Percentiles rank a stretch among this genome's conserved stretches.
Evolutionary conservation across 768 basidiomycete genomes (phyloP).

Genomic region (Artomyces pyxidatus): DNA sequence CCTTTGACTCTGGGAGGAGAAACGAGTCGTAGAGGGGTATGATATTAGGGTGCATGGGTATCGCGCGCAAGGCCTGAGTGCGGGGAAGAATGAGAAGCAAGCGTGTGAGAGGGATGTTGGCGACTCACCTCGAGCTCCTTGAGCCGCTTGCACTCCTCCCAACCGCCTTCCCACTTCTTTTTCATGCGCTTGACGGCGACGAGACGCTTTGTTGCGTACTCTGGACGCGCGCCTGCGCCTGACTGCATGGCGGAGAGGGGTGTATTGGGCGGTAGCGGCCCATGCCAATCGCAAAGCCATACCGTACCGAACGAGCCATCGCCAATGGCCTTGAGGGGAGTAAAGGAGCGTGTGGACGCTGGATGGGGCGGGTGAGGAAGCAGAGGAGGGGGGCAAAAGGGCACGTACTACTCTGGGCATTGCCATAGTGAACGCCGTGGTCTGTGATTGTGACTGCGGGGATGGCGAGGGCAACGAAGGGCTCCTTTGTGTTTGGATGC

Average conservation of each 20-base stretch:
- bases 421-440: constrained; percentile 65
- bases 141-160: constrained; percentile 92
- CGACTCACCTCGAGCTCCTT: constrained; percentile 90
- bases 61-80: constrained; percentile 81
- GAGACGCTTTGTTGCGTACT: constrained; percentile 90
- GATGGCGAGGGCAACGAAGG: constrained; percentile 61
- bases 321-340: constrained; percentile 92
- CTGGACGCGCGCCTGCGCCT: constrained; percentile 83
- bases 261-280: constrained; percentile 84
- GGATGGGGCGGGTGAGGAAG: neutral
- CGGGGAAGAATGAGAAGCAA: constrained; percentile 12
- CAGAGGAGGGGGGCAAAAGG: neutral
- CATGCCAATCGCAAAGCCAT: constrained; percentile 99
- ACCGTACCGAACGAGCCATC: constrained; percentile 99
- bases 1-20: constrained; percentile 89
- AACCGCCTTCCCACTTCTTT: constrained; percentile 95
- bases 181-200: constrained; percentile 99
- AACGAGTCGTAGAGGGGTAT: constrained; percentile 99
- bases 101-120: constrained; percentile 7
- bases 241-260: constrained; percentile 93
- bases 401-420: constrained; percentile 19
- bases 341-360: constrained; percentile 87
- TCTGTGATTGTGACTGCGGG: constrained; percentile 70
- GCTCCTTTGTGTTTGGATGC: constrained; percentile 36
- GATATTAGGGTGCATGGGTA: constrained; percentile 93